phyloP scores from a whole-genome alignment of 352 stramenopile species.

The Phytophthora podocarpi region DNA sequence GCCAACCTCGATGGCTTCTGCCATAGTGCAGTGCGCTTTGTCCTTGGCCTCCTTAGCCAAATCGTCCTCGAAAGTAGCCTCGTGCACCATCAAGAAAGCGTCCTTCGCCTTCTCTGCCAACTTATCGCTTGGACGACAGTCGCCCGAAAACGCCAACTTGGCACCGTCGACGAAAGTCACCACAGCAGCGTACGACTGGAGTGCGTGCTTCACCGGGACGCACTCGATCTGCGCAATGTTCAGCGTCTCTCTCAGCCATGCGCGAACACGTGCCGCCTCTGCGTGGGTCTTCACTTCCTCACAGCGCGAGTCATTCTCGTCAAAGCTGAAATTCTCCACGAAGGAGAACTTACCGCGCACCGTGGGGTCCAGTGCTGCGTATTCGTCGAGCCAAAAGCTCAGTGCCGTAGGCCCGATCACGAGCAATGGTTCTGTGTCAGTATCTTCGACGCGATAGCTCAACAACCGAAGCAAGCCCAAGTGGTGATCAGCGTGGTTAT shows the following conservation, averaged over 20 bases:
- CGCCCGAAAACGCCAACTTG: constrained; percentile 94
- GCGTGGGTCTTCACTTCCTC: constrained; percentile 32
- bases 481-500: constrained; percentile 98
- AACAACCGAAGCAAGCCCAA: constrained; percentile 94
- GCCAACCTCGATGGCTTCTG: constrained; percentile 91
- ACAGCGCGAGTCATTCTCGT: constrained; percentile 48
- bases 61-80: constrained; percentile 97
- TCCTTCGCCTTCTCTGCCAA: constrained; percentile 59
- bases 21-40: constrained; percentile 95
- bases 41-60: constrained; percentile 92
- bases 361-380: constrained; percentile 75
- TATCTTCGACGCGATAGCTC: constrained; percentile 51
- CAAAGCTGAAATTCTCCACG: constrained; percentile 87
- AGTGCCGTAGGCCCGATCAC: constrained; percentile 93
- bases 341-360: constrained; percentile 90
- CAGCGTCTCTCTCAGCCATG: constrained; percentile 46
- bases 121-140: constrained; percentile 91
- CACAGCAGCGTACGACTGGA: constrained; percentile 91
- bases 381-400: constrained; percentile 92
- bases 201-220: constrained; percentile 89
- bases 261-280: constrained; percentile 41
- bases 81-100: constrained; percentile 94
- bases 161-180: constrained; percentile 68
- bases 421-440: constrained; percentile 70
- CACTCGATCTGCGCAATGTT: constrained; percentile 60